A percentile compares a stretch with the other conserved stretches of the same genome.
phyloP scores from a whole-genome alignment of 768 basidiomycete species.

The Suillus cothurnatus region DNA sequence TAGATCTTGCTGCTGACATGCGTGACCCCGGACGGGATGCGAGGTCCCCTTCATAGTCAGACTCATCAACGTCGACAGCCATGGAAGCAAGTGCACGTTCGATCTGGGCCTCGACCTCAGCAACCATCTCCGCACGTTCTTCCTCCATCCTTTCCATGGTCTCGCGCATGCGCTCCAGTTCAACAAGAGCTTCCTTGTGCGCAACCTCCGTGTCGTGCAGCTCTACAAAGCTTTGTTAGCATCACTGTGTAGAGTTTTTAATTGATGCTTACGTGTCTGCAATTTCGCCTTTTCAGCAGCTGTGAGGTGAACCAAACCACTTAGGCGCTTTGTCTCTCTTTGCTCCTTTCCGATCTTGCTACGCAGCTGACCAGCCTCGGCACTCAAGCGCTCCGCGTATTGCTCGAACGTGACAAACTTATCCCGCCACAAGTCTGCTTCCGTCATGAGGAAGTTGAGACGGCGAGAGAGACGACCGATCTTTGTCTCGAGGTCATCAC shows the following conservation, averaged over 20 bases:
- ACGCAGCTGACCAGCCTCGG: conserved; percentile 83
- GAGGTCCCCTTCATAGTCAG: conserved; percentile 60
- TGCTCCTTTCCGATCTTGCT: conserved; percentile 91
- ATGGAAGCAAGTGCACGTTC: conserved; percentile 84
- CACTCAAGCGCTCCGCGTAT: conserved; percentile 88
- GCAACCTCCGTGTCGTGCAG: conserved; percentile 80
- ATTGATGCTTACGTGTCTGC: conserved; percentile 64
- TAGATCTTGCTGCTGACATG: conserved; percentile 56
- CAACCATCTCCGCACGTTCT: conserved; percentile 87
- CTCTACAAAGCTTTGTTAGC: conserved; percentile 45
- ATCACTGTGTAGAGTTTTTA: background rate
- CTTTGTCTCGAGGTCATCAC: conserved; percentile 93
- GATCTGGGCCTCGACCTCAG: conserved; percentile 92
- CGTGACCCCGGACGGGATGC: conserved; percentile 71
- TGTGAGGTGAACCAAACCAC: conserved; percentile 75
- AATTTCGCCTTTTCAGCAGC: conserved; percentile 78
- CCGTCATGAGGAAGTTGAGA: conserved; percentile 91
- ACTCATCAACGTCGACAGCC: conserved; percentile 75
- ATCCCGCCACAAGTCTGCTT: conserved; percentile 87
- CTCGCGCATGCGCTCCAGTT: conserved; percentile 81
- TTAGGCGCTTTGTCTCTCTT: conserved; percentile 82
- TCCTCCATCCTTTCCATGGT: conserved; percentile 88
- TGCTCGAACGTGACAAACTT: conserved; percentile 94
- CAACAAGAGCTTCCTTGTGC: conserved; percentile 77
- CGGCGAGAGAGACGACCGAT: conserved; percentile 84